phyloP scores from a whole-genome alignment of 805 yeast genomes.

The Diddensiella santjacobensis region DNA sequence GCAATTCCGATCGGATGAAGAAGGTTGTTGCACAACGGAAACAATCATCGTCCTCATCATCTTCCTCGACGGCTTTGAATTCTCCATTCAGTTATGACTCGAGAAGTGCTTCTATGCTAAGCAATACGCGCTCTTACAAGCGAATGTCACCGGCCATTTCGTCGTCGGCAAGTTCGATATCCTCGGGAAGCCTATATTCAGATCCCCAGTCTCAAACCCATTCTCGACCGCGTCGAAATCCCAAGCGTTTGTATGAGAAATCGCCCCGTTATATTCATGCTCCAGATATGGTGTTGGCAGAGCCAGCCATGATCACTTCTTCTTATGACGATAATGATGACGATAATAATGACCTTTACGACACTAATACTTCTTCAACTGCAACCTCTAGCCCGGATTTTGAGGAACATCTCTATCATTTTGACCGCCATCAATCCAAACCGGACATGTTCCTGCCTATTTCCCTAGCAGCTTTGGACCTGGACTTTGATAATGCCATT shows the following conservation, averaged over 20 bases:
- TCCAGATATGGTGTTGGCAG: slow-evolving; percentile 7
- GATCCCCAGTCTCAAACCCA: neutral
- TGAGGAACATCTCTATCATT: neutral
- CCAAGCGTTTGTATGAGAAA: slow-evolving; percentile 12
- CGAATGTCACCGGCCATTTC: neutral
- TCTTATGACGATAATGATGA: neutral
- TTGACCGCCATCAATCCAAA: neutral
- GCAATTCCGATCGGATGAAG: slow-evolving; percentile 12
- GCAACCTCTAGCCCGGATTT: neutral
- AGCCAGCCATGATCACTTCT: neutral
- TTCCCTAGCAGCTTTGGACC: slow-evolving; percentile 13
- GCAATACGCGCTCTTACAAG: neutral
- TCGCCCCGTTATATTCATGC: neutral
- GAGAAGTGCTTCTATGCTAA: neutral
- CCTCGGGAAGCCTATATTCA: slow-evolving; percentile 1
- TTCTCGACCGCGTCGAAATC: neutral
- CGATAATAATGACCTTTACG: neutral
- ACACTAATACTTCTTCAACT: neutral
- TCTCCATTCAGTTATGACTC: neutral
- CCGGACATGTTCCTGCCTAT: slow-evolving; percentile 13
- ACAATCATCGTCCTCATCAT: neutral
- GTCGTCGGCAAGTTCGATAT: slow-evolving; percentile 1
- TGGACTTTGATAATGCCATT: slow-evolving; percentile 12
- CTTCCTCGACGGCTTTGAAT: neutral
- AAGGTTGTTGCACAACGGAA: slow-evolving; percentile 10